Base-by-base conservation (phyloP, 768 basidiomycete species). In the Termitomyces sp. region DNA sequence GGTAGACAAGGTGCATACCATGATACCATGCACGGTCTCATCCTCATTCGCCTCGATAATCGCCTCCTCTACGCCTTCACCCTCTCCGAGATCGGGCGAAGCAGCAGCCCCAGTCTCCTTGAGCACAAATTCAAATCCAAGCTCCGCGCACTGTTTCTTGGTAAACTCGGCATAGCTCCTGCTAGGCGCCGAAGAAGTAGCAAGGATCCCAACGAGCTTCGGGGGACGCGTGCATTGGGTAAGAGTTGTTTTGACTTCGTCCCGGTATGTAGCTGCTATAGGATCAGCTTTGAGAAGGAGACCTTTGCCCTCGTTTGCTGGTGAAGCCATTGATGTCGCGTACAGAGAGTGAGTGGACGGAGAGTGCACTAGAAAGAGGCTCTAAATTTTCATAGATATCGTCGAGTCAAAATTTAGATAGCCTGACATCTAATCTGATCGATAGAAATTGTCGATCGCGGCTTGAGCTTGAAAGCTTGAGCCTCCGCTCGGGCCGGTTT, bases 11-110 rank as follows among this genome's bases (percentile, higher is more conserved):
- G 56, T 24, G 64, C 83, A 60, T 63, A 95, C 97, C 95, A 98
- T 97, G 67, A 99, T 94, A 9, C 96, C 96, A 72, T 96, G 85
- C 10, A 96, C 84, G 55, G 76, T 78, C 15, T 77, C 75, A 66
- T 98, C 94, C 60, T 90, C 89, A 67, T 99, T 99, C 8, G 95
- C 94, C 66, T 94, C 91, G 33, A 98, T 87, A 63, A 98, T 96
- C 8, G 91, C 95, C 70, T 96, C 92, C 70, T 99, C 97, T 8
- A 94, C 94, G 12, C 92, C 94, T 31, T 94, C 92, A 0, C 92
- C 92, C 46, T 91, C 89, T 0, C 77, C 82, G 6, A 83, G 73
- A 68, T 80, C 78, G 3, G 74, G 75, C 24, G 78, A 77, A 24
- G 78, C 72, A 4, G 86, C 86, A 5, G 83, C 80, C 0, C 90